Conservation (phyloP, 2,329 filamentous ascomycete genomes). For the Fusarium oxysporum region DNA sequence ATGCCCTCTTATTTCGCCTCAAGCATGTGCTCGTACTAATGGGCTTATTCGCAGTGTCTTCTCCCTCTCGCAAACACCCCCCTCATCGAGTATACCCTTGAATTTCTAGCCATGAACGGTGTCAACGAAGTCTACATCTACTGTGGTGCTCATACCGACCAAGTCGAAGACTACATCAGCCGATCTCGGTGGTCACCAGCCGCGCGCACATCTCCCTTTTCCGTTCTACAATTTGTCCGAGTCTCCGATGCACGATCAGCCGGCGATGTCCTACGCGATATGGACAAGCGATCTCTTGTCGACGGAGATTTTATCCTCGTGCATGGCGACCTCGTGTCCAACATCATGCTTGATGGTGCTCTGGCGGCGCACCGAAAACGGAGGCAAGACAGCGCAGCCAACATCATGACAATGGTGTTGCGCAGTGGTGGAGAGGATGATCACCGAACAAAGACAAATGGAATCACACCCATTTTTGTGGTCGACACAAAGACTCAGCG, state of each 20-base stretch:
- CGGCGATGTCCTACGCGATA: slow-evolving; percentile 93
- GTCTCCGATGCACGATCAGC: slow-evolving; percentile 85
- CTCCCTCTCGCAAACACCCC: slow-evolving; percentile 93
- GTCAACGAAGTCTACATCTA: slow-evolving; percentile 96
- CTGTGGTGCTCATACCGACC: slow-evolving; percentile 85
- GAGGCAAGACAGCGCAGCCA: slow-evolving; percentile 86
- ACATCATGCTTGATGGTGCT: slow-evolving; percentile 83
- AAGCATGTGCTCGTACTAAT: slow-evolving; percentile 30
- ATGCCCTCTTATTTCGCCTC: slow-evolving; percentile 47
- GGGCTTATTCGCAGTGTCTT: slow-evolving; percentile 74
- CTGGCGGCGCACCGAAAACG: slow-evolving; percentile 84
- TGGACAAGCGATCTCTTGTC: slow-evolving; percentile 87
- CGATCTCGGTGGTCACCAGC: slow-evolving; percentile 77
- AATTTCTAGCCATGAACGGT: slow-evolving; percentile 93
- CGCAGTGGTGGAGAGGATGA: slow-evolving; percentile 76
- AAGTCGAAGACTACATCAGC: slow-evolving; percentile 88
- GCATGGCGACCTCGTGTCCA: slow-evolving; percentile 92
- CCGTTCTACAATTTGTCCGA: slow-evolving; percentile 83
- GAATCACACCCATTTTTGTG: slow-evolving; percentile 84
- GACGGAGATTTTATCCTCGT: slow-evolving; percentile 92
- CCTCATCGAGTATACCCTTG: slow-evolving; percentile 96
- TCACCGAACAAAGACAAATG: slow-evolving; percentile 82
- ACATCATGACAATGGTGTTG: slow-evolving; percentile 97
- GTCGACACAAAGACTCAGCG: slow-evolving; percentile 83
- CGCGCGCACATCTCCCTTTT: slow-evolving; percentile 73